Base-by-base conservation (phyloP, 768 basidiomycete species). In the Saitozyma podzolica region DNA sequence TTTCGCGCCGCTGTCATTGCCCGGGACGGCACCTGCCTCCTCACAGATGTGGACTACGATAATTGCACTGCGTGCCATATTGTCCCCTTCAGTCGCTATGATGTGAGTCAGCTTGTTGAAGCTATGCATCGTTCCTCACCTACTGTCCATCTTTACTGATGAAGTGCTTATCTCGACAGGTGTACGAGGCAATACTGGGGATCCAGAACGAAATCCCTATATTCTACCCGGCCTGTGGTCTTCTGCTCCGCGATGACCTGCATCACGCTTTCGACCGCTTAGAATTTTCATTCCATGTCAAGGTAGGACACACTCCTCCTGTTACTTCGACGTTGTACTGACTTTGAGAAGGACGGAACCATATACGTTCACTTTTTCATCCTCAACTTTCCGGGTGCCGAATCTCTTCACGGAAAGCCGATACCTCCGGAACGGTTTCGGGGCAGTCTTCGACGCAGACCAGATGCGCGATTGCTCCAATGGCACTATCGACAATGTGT, bases 221-320 rank as follows among this genome's bases (percentile, higher is more conserved):
- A 40, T 61, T 6, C 6, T 9, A 6, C 9, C 14, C 59, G 29
- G 42, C 59, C 11, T 14, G 8, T 8, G 59, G 59, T 9, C 41
- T 61, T 10, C 29, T 61, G 29, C 52, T 54, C 7, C 59, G 59
- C 40, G 59, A 61, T 39, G 59, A 61, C 41, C 52, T 61, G 11
- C 59, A 61, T 61, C 59, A 61, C 41, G 59, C 59, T 42, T 61
- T 61, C 45, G 59, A 61, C 41, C 50, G 59, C 14, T 43, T 61
- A 11, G 14, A 61, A 8, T 41, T 39, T n/a, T 61, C 59, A 39
- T 45, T 61, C 11, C 54, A 61, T 52, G 40, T 16, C 29, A 53
- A 54, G 37, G 59, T 61, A 53, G 45, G 45, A 13, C 2, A 13
- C 13, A 13, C 45, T n/a, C 51, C 51, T 52, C 8, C n/a, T 19